Base-by-base conservation (phyloP, 176 grass and related monocot species). In the Musa beccarii region DNA sequence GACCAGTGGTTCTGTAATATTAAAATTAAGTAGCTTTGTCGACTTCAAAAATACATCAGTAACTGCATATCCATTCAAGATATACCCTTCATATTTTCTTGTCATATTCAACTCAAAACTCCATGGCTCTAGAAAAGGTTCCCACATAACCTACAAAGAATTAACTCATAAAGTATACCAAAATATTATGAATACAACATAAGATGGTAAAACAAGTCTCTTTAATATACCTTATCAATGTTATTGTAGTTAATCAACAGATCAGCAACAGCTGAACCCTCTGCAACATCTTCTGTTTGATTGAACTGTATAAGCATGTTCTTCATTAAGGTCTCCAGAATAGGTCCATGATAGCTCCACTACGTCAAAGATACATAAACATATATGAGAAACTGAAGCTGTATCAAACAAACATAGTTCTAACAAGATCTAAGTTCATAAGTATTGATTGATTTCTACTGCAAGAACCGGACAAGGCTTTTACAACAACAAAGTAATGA, bases 191-290 rank as follows among this genome's bases (percentile, higher is more conserved):
- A 12, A 77, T 49, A 52, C 51, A 11, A 63, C 51, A 28, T 24
- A 74, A 56, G 24, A 80, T 73, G 52, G 69, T 82, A 2, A 24
- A 17, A 7, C 26, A 62, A 84, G 15, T 77, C 75, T 68, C 59
- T 82, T 7, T 78, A 69, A 62, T 57, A 84, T 88, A 93, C 94
- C 94, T 97, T 97, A 76, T 97, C 94, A 80, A 97, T 93, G 49
- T 97, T 97, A 70, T 93, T 97, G 82, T 97, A 97, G 71, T 97
- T 97, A 84, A 97, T 70, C 82, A 97, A 79, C 78, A 97, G 82
- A 78, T 97, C 84, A 89, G 85, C 87, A 89, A 51, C 76, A 63
- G 72, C 66, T 77, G 84, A 97, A 82, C 87, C 78, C 81, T 97
- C 86, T 75, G 77, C 76, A 52, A 66, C 79, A 74, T 86, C 86